A percentile compares a stretch with the other conserved stretches of the same genome.
These are phyloP conservation scores for Lactarius deliciosus DNA, from an alignment of 768 basidiomycete genomes.

Conservation along the genomic window DNA sequence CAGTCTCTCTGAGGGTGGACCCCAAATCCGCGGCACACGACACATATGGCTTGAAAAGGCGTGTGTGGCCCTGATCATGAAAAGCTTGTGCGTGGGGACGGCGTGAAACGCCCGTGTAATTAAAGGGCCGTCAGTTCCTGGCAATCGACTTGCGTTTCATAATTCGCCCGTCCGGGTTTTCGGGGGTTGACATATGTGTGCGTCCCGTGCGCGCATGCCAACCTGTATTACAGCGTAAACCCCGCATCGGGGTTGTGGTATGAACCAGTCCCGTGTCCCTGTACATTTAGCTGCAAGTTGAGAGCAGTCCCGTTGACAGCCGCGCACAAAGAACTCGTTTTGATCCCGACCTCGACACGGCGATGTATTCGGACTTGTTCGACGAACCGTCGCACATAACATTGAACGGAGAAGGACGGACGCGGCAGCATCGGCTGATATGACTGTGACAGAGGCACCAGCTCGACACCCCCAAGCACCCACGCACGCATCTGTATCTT, in stretches of 20 bases:
- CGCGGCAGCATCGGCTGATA: not conserved
- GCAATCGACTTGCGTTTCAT: slow-evolving; percentile 2
- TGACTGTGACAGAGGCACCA: not conserved
- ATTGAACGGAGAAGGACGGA: not conserved
- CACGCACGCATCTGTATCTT: not conserved
- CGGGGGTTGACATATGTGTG: not conserved
- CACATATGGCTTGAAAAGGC: not conserved
- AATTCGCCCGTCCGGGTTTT: not conserved
- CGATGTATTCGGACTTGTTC: not conserved
- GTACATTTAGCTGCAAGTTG: not conserved
- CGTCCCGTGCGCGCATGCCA: not conserved
- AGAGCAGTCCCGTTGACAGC: not conserved
- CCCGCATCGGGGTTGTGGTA: not conserved
- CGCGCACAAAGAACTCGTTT: not conserved
- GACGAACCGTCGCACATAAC: not conserved
- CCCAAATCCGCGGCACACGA: not conserved
- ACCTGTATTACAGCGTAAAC: not conserved
- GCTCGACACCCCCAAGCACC: not conserved
- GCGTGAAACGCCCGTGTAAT: not conserved
- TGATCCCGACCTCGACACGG: not conserved
- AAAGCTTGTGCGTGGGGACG: not conserved
- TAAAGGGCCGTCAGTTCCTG: not conserved
- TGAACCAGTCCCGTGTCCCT: not conserved
- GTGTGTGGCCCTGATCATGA: not conserved
- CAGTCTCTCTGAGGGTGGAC: not conserved